These are phyloP conservation scores for Phaeosphaeria sp. DNA, from an alignment of 2,329 filamentous ascomycete species.

Conservation along the genomic window DNA sequence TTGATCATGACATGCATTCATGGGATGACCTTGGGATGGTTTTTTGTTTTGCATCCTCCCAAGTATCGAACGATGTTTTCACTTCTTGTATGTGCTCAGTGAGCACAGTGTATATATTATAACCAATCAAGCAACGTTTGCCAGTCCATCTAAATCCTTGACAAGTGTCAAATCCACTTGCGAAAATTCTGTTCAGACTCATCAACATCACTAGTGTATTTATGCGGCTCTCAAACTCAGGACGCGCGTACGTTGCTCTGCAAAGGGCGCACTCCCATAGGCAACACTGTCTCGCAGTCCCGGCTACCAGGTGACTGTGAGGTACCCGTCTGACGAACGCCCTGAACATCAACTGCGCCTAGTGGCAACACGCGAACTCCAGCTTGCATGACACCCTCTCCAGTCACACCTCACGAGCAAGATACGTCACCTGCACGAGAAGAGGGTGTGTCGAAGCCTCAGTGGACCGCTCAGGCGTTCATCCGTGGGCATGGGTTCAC, in stretches of 20 bases:
- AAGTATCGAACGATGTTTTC: background rate
- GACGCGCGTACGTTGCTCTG: background rate
- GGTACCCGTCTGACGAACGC: conserved; percentile 6
- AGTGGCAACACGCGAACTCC: conserved; percentile 3
- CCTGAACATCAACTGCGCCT: conserved; percentile 6
- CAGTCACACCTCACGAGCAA: conserved; percentile 6
- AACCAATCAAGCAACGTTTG: background rate
- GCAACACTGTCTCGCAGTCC: background rate
- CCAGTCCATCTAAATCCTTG: background rate
- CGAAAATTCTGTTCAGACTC: background rate
- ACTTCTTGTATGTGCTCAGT: conserved; percentile 7
- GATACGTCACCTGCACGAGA: conserved; percentile 2
- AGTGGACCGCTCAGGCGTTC: conserved; percentile 5
- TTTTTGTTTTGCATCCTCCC: background rate
- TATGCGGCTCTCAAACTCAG: background rate
- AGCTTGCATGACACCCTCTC: conserved; percentile 3
- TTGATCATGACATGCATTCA: background rate
- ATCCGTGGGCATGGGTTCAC: conserved; percentile 8
- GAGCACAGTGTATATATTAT: conserved; percentile 1
- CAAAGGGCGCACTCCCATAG: background rate
- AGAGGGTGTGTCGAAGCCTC: conserved; percentile 3
- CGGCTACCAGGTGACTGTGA: conserved; percentile 4
- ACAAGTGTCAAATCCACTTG: background rate
- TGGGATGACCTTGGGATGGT: background rate
- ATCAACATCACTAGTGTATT: background rate